Evolutionary conservation across 352 stramenopile genomes (phyloP).

Genomic region (Phytophthora pisi): DNA sequence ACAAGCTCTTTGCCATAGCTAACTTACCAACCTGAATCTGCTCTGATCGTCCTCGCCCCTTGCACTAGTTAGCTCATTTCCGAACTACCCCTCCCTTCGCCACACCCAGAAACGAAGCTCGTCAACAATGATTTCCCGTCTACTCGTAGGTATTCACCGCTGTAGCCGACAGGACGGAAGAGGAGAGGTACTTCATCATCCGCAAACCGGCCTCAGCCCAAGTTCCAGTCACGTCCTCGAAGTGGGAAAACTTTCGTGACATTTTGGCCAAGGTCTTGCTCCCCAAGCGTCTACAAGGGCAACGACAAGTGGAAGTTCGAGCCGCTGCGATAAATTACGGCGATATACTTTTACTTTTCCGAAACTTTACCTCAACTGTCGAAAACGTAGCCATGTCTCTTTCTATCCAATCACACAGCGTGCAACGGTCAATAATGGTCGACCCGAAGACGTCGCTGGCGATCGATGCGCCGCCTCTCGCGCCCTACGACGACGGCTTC

Average conservation of each 20-base stretch:
- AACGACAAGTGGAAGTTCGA: constrained; percentile 1
- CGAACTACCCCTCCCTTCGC: too few species aligned
- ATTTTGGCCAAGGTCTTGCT: background rate
- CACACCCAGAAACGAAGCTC: too few species aligned
- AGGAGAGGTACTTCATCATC: background rate
- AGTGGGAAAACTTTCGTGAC: background rate
- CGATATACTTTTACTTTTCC: background rate
- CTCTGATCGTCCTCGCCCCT: too few species aligned
- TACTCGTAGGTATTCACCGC: too few species aligned
- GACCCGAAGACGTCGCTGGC: constrained; percentile 25
- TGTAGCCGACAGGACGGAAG: too few species aligned
- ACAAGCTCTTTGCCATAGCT: too few species aligned
- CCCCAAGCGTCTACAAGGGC: background rate
- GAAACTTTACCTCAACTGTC: background rate
- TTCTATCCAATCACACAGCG: constrained; percentile 14
- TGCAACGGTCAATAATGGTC: constrained; percentile 15
- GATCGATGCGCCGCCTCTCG: constrained; percentile 22
- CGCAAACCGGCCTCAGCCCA: background rate
- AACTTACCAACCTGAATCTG: too few species aligned
- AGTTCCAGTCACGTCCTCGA: background rate
- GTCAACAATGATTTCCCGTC: too few species aligned
- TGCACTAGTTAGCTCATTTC: too few species aligned
- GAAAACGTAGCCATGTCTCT: constrained; percentile 2
- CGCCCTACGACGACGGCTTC: constrained; percentile 34
- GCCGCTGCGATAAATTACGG: background rate